phyloP scores from a whole-genome alignment of 2,329 filamentous ascomycete species.

The Apiospora koreana region DNA sequence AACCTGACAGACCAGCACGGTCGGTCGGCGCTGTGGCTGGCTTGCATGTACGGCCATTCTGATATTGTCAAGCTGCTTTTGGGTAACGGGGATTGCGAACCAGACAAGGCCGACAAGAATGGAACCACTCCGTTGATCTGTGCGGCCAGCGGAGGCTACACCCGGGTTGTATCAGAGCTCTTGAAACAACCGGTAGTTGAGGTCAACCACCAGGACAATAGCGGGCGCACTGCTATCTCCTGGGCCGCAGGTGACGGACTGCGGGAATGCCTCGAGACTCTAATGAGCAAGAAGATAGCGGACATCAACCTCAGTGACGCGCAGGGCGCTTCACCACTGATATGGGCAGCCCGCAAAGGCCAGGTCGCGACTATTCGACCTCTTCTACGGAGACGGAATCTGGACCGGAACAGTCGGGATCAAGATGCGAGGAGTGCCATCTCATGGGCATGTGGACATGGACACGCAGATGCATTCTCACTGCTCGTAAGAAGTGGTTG shows the following conservation, averaged over 20 bases:
- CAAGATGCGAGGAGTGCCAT: background rate
- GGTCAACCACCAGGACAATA: conserved; percentile 11
- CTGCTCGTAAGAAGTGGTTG: background rate
- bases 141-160: conserved; percentile 8
- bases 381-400: background rate
- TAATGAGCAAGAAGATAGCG: background rate
- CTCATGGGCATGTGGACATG: conserved; percentile 10
- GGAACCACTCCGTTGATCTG: conserved; percentile 9
- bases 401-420: background rate
- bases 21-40: conserved; percentile 10
- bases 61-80: conserved; percentile 3
- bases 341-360: background rate
- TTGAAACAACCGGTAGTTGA: conserved; percentile 1
- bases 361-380: background rate
- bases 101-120: background rate
- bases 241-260: conserved; percentile 12
- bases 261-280: background rate
- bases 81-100: background rate
- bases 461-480: background rate
- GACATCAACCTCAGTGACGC: conserved; percentile 7
- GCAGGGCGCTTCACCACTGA: background rate
- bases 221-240: conserved; percentile 11
- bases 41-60: conserved; percentile 1
- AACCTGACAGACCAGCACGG: background rate
- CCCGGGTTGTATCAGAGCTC: background rate